Evolutionary conservation across 1,284 basidiomycete genomes (phyloP).

Genomic region (Apiotrichum sp.): DNA sequence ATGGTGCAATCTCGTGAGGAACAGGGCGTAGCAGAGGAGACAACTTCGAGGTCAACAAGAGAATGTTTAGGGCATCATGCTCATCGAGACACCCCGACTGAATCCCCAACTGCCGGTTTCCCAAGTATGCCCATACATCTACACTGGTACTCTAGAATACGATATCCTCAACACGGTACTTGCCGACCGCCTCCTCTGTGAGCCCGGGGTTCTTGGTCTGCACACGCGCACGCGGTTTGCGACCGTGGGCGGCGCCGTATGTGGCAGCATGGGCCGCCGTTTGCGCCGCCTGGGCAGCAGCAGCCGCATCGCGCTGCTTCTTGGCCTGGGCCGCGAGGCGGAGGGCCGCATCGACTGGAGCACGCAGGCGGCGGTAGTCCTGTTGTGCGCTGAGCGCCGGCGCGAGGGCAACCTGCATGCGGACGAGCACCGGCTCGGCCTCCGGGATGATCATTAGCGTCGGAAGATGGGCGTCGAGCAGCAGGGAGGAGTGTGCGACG

Average conservation of each 20-base stretch:
- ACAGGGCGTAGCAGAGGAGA: too few species aligned
- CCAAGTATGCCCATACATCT: background rate
- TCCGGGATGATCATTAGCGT: constrained; percentile 30
- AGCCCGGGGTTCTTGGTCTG: constrained; percentile 14
- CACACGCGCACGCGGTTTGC: constrained; percentile 1
- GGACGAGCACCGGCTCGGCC: constrained; percentile 25
- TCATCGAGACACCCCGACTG: too few species aligned
- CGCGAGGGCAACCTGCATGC: constrained; percentile 26
- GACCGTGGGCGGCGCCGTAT: too few species aligned
- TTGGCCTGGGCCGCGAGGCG: constrained; percentile 23
- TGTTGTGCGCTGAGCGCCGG: constrained; percentile 37
- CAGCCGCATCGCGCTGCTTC: constrained; percentile 10
- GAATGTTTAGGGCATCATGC: too few species aligned
- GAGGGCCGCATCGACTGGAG: constrained; percentile 42
- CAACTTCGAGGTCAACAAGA: too few species aligned
- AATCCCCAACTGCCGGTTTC: too few species aligned
- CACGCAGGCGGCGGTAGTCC: constrained; percentile 35
- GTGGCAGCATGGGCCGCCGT: background rate
- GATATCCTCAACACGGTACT: constrained; percentile 43
- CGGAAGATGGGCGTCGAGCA: constrained; percentile 46
- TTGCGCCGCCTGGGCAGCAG: background rate
- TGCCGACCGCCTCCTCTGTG: constrained; percentile 36
- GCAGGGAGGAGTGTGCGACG: constrained; percentile 32
- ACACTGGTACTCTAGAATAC: constrained; percentile 26
- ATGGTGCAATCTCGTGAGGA: too few species aligned